Percentiles rank a stretch among this genome's conserved stretches.
Evolutionary conservation across 1,139 yeast genomes (phyloP).

Genomic region (Kodamaea sp.): DNA sequence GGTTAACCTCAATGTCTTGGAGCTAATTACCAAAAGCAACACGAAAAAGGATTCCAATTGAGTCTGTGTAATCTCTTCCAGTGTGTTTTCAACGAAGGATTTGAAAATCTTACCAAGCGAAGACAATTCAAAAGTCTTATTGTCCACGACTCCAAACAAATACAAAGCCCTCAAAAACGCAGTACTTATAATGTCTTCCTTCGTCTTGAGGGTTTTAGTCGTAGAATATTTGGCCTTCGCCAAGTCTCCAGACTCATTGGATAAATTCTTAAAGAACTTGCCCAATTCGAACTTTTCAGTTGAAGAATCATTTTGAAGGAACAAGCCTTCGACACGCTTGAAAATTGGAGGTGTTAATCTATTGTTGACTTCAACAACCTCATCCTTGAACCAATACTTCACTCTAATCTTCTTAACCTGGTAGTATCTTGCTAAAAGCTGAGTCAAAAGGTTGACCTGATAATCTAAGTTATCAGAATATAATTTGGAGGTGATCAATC

Average conservation of each 20-base stretch:
- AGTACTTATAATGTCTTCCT: constrained; percentile 61
- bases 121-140: constrained; percentile 42
- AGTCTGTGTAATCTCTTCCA: constrained; percentile 26
- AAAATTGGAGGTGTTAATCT: constrained; percentile 52
- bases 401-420: constrained; percentile 71
- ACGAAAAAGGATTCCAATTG: constrained; percentile 41
- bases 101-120: constrained; percentile 60
- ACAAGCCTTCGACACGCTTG: constrained; percentile 23
- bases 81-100: constrained; percentile 26
- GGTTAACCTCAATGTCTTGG: constrained; percentile 31
- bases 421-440: constrained; percentile 78
- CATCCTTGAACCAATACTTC: constrained; percentile 61
- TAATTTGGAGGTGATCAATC: constrained; percentile 47
- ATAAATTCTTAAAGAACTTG: constrained; percentile 33
- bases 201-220: constrained; percentile 32
- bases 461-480: constrained; percentile 55
- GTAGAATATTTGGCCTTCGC: constrained; percentile 7
- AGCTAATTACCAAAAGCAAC: constrained; percentile 43
- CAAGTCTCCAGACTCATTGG: constrained; percentile 10
- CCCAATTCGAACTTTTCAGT: constrained; percentile 33
- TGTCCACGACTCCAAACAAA: constrained; percentile 56
- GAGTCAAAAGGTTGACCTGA: constrained; percentile 68
- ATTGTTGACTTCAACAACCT: constrained; percentile 48
- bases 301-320: constrained; percentile 14
- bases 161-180: constrained; percentile 59